Base-by-base conservation (phyloP, 495 filamentous ascomycete genomes). In the Lasiosphaeria hispida region DNA sequence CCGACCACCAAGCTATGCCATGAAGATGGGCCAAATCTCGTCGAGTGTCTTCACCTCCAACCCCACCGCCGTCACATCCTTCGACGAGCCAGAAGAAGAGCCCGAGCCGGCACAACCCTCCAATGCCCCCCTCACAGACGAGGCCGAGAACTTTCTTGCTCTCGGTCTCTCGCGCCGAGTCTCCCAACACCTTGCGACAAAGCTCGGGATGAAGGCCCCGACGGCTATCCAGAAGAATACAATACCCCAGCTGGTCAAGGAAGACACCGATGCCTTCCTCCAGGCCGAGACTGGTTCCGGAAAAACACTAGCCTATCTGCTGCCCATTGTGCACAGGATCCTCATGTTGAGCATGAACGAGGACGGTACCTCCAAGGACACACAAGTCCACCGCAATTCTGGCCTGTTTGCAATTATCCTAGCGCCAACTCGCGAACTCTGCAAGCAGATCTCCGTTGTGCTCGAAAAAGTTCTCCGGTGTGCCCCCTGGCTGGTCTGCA, bases 271-370 rank as follows among this genome's bases (percentile, higher is more conserved):
- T 77, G 94, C 93, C 13, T 97, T 97, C 67, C 87, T 98, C 23
- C 94, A 97, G 70, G 95, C 95, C 11, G 88, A 98, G 72, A 98
- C 94, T 0, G 94, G 94, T 35, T 98, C 95, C 0, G 94, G 94
- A 67, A 98, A 98, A 73, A 98, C 94, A 4, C 72, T 98, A 48
- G 92, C 94, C 36, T 98, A 97, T 69, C 78, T 97, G 9, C 70
- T 98, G 5, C 94, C 94, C 1, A 89, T 98, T 38, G 86, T 97
- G 14, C 87, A 98, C 62, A 80, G 90, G 42, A 89, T 98, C 48
- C 86, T 96, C 76, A 75, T 81, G 10, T 75, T 96, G 18, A 91
- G 89, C 41, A 66, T 72, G n/a, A 67, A 69, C 59, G 74, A 81
- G 45, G 74, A 78, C 50, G 68, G 76, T 55, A 67, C 75, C 7